phyloP scores from a whole-genome alignment of 2,329 filamentous ascomycete genomes.

The Penicillium sp. region DNA sequence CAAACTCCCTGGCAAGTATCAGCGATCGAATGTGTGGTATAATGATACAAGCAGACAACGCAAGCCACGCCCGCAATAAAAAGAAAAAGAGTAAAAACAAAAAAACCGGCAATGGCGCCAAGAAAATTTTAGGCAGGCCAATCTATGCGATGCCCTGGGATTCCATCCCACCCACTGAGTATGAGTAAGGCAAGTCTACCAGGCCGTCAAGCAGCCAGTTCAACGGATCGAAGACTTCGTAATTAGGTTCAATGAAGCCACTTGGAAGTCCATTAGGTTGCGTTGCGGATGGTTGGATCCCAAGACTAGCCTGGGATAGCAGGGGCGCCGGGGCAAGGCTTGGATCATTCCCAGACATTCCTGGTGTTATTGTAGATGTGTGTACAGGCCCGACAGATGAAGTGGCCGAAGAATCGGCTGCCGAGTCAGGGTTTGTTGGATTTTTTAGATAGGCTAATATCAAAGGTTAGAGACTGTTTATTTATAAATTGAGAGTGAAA shows the following conservation, averaged over 20 bases:
- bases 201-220: constrained; percentile 91
- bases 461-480: constrained; percentile 14
- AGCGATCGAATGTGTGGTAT: constrained; percentile 23
- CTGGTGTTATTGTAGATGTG: constrained; percentile 37
- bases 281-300: constrained; percentile 25
- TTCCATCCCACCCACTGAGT: constrained; percentile 51
- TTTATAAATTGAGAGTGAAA: not conserved
- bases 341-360: constrained; percentile 42
- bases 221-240: constrained; percentile 87
- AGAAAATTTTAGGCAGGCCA: not conserved
- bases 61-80: constrained; percentile 14
- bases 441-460: constrained; percentile 69
- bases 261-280: constrained; percentile 33
- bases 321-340: constrained; percentile 43
- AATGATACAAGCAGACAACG: constrained; percentile 22
- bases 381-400: constrained; percentile 53
- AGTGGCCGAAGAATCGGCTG: constrained; percentile 68
- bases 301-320: constrained; percentile 33
- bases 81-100: not conserved
- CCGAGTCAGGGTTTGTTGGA: constrained; percentile 79
- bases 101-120: constrained; percentile 1
- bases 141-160: constrained; percentile 37
- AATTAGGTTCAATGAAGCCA: constrained; percentile 66
- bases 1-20: constrained; percentile 20
- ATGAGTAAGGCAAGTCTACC: constrained; percentile 73